Base-by-base conservation (phyloP, 371 early-diverging fungal genomes). In the Mortierella sp. region DNA sequence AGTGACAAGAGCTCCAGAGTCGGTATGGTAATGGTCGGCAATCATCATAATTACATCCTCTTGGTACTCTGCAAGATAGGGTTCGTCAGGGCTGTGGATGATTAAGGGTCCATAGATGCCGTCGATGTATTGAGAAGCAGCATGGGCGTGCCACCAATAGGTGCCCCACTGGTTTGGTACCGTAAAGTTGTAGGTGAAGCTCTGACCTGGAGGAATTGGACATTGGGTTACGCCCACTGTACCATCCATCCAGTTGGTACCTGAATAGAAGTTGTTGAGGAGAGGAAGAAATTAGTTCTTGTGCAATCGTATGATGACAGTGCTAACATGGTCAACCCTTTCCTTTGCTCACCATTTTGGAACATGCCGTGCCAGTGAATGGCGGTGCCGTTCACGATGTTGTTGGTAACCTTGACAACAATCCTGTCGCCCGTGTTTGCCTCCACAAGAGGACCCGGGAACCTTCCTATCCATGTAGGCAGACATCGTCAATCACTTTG, bases 101-200 rank as follows among this genome's bases (percentile, higher is more conserved):
- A 89, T 78, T 31, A 89, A 55, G 28, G 86, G 88, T 14, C 89
- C 89, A 55, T 86, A 75, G 76, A 77, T 80, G 57, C 89, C 89
- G 76, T 89, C 89, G 71, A 81, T 74, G 71, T 89, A 88, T 63
- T 88, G 87, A n/a, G 80, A 74, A 19, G 77, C 80, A 26, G 83
- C 72, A 72, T 89, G 89, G 7, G 88, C 85, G 71, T 89, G 89
- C 87, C 87, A 90, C 89, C 89, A 89, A 73, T 84, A 89, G 26
- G 90, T 90, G 7, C 89, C 90, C 52, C 77, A 75, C 58, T 90
- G 90, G 11, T 84, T 74, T 24, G 79, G 57, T 1, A 83, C 76
- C 0, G 78, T 84, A 47, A 89, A 89, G 48, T 85, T 80, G 78
- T 89, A 89, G 52, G 76, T 77, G 38, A 83, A 89, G 14, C 77